These are phyloP conservation scores for Polytrichum commune DNA, from an alignment of 225 moss, liverwort and hornwort species.

Conservation along the genomic window DNA sequence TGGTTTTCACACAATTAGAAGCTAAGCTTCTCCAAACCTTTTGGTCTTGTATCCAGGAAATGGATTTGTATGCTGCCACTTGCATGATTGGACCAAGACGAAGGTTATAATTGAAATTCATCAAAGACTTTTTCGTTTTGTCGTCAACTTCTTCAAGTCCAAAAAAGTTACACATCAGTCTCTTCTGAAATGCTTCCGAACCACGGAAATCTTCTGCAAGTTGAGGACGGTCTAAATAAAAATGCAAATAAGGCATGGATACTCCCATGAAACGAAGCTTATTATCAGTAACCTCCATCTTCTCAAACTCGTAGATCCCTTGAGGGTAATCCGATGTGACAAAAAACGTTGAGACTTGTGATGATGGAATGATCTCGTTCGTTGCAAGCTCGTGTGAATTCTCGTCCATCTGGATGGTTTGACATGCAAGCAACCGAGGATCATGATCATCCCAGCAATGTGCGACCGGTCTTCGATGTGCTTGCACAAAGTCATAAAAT, in stretches of 20 bases:
- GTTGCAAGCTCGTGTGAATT: slow-evolving; percentile 10
- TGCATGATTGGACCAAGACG: slow-evolving; percentile 56
- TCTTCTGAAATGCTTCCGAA: slow-evolving; percentile 50
- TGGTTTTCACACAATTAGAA: slow-evolving; percentile 70
- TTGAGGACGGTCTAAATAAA: slow-evolving; percentile 8
- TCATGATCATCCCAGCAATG: slow-evolving; percentile 91
- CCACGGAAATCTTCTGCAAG: slow-evolving; percentile 29
- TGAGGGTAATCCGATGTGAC: slow-evolving; percentile 67
- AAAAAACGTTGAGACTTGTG: slow-evolving; percentile 57
- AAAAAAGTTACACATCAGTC: slow-evolving; percentile 58
- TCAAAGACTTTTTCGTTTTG: slow-evolving; percentile 54
- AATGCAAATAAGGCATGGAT: slow-evolving; percentile 46
- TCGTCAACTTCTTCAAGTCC: slow-evolving; percentile 64
- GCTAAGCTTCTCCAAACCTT: slow-evolving; percentile 73
- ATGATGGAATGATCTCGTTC: slow-evolving; percentile 21
- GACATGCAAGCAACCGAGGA: slow-evolving; percentile 71
- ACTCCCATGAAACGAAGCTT: slow-evolving; percentile 62
- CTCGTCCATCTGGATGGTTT: slow-evolving; percentile 46
- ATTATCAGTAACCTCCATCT: slow-evolving; percentile 50
- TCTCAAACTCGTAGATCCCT: slow-evolving; percentile 70
- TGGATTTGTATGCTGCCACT: slow-evolving; percentile 71
- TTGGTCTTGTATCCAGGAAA: slow-evolving; percentile 62
- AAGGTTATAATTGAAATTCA: slow-evolving; percentile 75
- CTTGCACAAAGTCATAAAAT: slow-evolving; percentile 48
- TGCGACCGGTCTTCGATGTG: slow-evolving; percentile 45